Base-by-base conservation (phyloP, 2,329 filamentous ascomycete species). In the Elsinoe fawcettii region DNA sequence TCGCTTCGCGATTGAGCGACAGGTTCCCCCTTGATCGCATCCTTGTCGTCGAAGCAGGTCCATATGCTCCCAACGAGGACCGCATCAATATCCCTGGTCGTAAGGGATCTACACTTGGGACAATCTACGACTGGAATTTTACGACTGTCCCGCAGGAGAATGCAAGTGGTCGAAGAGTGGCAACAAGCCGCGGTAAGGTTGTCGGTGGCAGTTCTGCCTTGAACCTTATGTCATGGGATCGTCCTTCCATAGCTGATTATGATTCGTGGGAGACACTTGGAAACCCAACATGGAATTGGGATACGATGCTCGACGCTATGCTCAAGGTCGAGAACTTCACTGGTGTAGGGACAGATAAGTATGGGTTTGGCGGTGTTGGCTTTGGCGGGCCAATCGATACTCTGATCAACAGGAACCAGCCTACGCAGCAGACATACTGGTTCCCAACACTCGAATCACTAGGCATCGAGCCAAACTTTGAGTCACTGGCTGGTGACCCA, bases 401-500 rank as follows among this genome's bases (percentile, higher is more conserved):
- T 6, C 56, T 70, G 6, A 67, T 75, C 60, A 78, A 76, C 60
- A 71, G 74, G 2, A 66, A 73, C 49, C 66, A 75, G 14, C 74
- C 75, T 3, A 66, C 65, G 14, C 74, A 77, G 27, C 74, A 77
- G 61, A 60, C 69, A 8, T 63, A 68, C 0, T 79, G 73, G 68
- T 71, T 74, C 18, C 75, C 76, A 0, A 74, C 77, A 0, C 65
- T 81, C 39, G 73, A 75, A 39, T 73, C 70, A 30, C 65, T 78
- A 2, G 78, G 77, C 1, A 67, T 76, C 7, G 53, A 65, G 2
- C 59, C 64, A 4, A 76, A 75, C 55, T 62, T 64, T n/a, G 68
- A 77, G 51, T 79, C 76, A 7, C 69, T 81, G 1, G 70, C 72
- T 12, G 80, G 80, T 1, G 73, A 77, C 49, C 75, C 74, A 12